Evolutionary conservation across 306 rosid genomes (phyloP), one percentile per base, ranked within the genome.

Genomic region (Ziziphus jujuba): DNA sequence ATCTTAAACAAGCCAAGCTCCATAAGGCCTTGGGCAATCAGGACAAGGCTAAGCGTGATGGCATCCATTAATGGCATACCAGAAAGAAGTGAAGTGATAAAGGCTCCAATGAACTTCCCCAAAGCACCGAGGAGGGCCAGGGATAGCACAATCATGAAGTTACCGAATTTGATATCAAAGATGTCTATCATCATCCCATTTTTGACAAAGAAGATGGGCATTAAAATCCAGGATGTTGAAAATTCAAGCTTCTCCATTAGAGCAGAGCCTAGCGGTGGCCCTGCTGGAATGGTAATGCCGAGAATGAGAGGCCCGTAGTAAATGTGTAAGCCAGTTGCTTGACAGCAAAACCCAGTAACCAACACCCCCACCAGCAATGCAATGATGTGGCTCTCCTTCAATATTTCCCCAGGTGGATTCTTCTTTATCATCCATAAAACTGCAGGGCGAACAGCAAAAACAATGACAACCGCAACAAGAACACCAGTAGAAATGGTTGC

Each of bases 161-260:
- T 74, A 5, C 35, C 34, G 44, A 63, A 28, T 7, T 44, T 14
- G 13, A 58, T 10, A 12, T 47, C 0, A 2, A 44, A 51, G 35
- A 75, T 24, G 55, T 78, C 49, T 43, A 75, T 24, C 5, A 45
- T 22, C 44, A 67, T 36, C 40, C 86, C 75, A 17, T 56, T 74
- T 51, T 59, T 75, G 24, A 24, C 28, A 36, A 51, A 82, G 73
- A 50, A 82, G 31, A 67, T 9, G 23, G 86, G 86, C 75, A 82
- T 20, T 24, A 82, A 65, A 3, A 82, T 15, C 82, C 83, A 78
- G 9, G 57, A 12, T 66, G 45, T 68, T 59, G 72, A 5, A 44
- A 64, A n/a, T 0, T 68, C 76, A 48, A 82, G 81, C 71, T 70
- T 74, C 52, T 78, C 73, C 3, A 24, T 19, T 7, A 75, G 45